Evolutionary conservation across 805 yeast species (phyloP).

Genomic region (Metschnikowia amazonensis): DNA sequence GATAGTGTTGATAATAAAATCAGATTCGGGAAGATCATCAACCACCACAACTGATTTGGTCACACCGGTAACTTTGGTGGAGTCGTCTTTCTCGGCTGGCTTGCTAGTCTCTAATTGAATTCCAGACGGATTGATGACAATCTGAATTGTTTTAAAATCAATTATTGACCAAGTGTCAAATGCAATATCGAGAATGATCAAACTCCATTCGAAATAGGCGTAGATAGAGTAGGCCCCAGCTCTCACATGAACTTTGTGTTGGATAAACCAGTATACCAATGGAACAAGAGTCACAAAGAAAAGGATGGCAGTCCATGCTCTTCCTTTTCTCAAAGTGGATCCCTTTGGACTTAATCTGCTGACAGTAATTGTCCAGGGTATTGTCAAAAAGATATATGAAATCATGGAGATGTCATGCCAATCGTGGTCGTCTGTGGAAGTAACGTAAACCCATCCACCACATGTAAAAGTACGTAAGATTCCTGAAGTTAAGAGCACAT

Average conservation of each 20-base stretch:
- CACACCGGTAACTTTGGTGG: neutral
- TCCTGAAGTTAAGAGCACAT: conserved; percentile 56
- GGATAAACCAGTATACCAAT: conserved; percentile 81
- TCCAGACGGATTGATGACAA: conserved; percentile 23
- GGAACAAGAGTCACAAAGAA: conserved; percentile 80
- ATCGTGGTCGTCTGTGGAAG: conserved; percentile 96
- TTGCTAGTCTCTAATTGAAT: conserved; percentile 3
- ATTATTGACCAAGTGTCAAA: conserved; percentile 77
- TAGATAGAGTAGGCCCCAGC: conserved; percentile 96
- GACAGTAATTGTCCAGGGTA: conserved; percentile 82
- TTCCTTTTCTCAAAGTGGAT: conserved; percentile 46
- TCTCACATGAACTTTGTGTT: conserved; percentile 81
- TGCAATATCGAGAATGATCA: conserved; percentile 76
- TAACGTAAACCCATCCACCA: conserved; percentile 98
- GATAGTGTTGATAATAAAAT: conserved; percentile 43
- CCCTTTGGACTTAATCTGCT: conserved; percentile 46
- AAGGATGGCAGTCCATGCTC: conserved; percentile 49
- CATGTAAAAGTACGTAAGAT: conserved; percentile 86
- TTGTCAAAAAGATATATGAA: conserved; percentile 75
- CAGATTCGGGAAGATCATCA: conserved; percentile 33
- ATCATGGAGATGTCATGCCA: conserved; percentile 96
- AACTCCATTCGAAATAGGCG: conserved; percentile 92
- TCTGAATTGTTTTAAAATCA: conserved; percentile 64
- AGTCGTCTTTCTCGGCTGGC: neutral
- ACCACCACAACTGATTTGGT: conserved; percentile 4